Conservation (phyloP, 1,139 yeast species). For the Yamadazyma triangularis region DNA sequence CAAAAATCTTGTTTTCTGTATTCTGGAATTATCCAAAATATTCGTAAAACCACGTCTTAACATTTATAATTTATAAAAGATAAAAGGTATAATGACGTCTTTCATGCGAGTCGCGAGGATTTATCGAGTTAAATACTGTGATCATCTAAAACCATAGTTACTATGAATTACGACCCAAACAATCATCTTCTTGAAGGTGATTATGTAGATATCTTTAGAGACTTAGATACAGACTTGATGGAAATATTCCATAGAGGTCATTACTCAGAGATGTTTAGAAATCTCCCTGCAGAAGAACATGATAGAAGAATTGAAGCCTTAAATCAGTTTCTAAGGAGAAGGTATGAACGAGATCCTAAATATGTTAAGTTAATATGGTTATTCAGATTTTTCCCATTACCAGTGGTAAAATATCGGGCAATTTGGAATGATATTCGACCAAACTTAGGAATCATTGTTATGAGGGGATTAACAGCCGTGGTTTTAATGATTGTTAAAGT, state of each 20-base stretch:
- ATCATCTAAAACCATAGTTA: too few species aligned
- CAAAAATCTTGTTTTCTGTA: too few species aligned
- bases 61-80: too few species aligned
- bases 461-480: slow-evolving; percentile 3
- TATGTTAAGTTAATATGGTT: slow-evolving; percentile 14
- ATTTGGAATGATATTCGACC: slow-evolving; percentile 20
- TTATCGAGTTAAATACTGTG: too few species aligned
- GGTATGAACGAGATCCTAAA: slow-evolving; percentile 3
- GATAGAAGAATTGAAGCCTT: slow-evolving; percentile 11
- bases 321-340: slow-evolving; percentile 7
- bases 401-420: slow-evolving; percentile 21
- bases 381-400: slow-evolving; percentile 21
- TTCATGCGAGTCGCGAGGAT: too few species aligned
- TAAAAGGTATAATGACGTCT: too few species aligned
- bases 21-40: too few species aligned
- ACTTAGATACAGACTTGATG: slow-evolving; percentile 18
- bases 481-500: slow-evolving; percentile 8
- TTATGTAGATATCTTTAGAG: slow-evolving; percentile 17
- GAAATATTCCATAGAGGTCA: slow-evolving; percentile 20
- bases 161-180: neutral
- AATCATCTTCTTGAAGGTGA: slow-evolving; percentile 5
- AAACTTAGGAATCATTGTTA: slow-evolving; percentile 1
- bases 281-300: slow-evolving; percentile 14
- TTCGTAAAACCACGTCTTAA: too few species aligned
- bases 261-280: slow-evolving; percentile 11